Base-by-base conservation (phyloP, 352 stramenopile genomes). In the Globisporangium nagaii region DNA sequence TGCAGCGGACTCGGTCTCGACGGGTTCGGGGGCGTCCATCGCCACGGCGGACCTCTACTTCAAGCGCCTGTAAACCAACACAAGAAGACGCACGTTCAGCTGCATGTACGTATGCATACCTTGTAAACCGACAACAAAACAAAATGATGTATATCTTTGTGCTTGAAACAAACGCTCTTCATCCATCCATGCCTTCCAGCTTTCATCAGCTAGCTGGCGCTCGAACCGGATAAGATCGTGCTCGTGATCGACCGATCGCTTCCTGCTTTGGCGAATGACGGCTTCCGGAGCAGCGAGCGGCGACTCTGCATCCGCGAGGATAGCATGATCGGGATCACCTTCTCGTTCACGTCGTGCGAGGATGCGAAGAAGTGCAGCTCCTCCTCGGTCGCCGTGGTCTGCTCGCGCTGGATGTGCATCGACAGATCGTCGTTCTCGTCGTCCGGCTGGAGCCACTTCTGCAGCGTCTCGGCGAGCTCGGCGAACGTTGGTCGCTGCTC, bases 401-500 rank as follows among this genome's bases (percentile, higher is more conserved):
- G 61, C n/a, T 73, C 75, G 17, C 79, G 66, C 49, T 75, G 65
- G 15, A 87, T 73, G 27, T 85, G 76, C 40, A 60, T 62, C 12
- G 75, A 83, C 19, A 89, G 56, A 22, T 88, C 75, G 11, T 55
- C 58, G 8, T 12, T 35, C 6, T 67, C 59, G 11, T 72, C 63
- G 20, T 59, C 42, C 11, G 69, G 67, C 7, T 50, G 22, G 24
- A 86, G 39, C 78, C 75, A 89, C 53, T 71, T 83, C n/a, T 73
- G 53, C 4, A 89, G 53, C 24, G 78, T 89, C 43, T 75, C 71
- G 1, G 65, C 60, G 28, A 88, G 82, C 12, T 90, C 75, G 1
- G 52, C 68, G 46, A 90, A 92, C 0, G 65, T 72, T 30, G 81
- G 79, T 1, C 79, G 71, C 47, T 88, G 75, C 42, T 88, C 77